phyloP scores from a whole-genome alignment of 257 asterid genomes.

The Dorcoceras hygrometricum region DNA sequence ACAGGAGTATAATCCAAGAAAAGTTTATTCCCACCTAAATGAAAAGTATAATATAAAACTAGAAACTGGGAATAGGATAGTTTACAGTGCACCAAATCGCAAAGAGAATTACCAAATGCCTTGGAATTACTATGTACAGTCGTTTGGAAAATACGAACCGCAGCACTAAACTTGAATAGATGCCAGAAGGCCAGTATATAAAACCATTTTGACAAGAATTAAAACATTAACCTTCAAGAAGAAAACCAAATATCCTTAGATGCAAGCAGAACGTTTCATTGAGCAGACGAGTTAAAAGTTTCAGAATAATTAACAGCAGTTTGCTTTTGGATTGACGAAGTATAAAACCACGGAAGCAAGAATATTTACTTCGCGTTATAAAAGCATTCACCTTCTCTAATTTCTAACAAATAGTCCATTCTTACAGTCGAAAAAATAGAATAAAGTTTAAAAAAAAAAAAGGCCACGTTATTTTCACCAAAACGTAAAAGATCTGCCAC shows the following conservation, averaged over 20 bases:
- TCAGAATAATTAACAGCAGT: conserved; percentile 14
- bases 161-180: background rate
- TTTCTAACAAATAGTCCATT: background rate
- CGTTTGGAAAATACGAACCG: background rate
- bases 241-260: conserved; percentile 4
- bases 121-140: too few species aligned
- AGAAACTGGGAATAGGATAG: background rate
- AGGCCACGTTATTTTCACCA: background rate
- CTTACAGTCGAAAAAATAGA: background rate
- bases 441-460: too few species aligned
- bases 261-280: conserved; percentile 3
- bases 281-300: background rate
- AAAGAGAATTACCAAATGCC: background rate
- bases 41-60: too few species aligned
- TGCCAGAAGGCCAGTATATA: background rate
- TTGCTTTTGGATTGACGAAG: conserved; percentile 7
- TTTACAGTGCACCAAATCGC: background rate
- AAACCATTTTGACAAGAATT: background rate
- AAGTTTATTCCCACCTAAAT: background rate
- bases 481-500: background rate
- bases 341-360: conserved; percentile 15
- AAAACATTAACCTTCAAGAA: background rate
- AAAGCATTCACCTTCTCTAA: background rate
- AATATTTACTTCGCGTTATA: conserved; percentile 22
- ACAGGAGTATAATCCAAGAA: background rate